phyloP scores from a whole-genome alignment of 139 green algal genomes.

The Chlorella sp. region DNA sequence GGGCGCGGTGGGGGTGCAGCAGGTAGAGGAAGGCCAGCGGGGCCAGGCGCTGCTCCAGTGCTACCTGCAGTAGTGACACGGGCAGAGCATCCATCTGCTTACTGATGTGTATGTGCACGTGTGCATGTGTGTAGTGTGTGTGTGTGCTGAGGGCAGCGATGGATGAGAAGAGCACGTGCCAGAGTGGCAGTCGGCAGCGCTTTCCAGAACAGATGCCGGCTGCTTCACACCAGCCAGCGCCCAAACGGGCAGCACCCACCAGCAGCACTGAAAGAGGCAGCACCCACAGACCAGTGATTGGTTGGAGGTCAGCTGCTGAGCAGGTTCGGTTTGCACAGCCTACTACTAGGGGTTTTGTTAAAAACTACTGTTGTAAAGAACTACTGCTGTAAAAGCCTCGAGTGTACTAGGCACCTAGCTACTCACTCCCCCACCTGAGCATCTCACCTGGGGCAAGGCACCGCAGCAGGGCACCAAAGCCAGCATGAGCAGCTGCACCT shows the following conservation, averaged over 20 bases:
- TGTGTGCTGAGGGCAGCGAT: not conserved
- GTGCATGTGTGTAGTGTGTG: too few relatives aligned
- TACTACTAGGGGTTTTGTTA: too few relatives aligned
- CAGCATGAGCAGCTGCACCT: slow-evolving; percentile 47
- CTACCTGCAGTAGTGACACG: not conserved
- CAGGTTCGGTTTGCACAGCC: too few relatives aligned
- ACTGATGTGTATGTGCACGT: not conserved
- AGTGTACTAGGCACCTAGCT: too few relatives aligned
- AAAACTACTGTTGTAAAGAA: too few relatives aligned
- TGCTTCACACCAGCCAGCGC: not conserved
- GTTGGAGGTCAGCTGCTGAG: too few relatives aligned
- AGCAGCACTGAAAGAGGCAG: too few relatives aligned
- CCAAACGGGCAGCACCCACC: too few relatives aligned
- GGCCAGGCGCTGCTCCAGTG: slow-evolving; percentile 18
- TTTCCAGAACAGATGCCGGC: not conserved
- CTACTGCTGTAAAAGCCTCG: too few relatives aligned
- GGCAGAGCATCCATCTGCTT: not conserved
- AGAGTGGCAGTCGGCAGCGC: not conserved
- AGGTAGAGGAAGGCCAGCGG: slow-evolving; percentile 52
- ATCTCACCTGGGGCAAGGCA: not conserved
- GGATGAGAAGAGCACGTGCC: too few relatives aligned
- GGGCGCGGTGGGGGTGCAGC: slow-evolving; percentile 38
- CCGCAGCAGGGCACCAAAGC: slow-evolving; percentile 20
- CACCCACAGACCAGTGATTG: too few relatives aligned
- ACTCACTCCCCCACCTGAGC: too few relatives aligned